Evolutionary conservation across 176 grass and related monocot genomes (phyloP).

Genomic region (Metroxylon sagu): DNA sequence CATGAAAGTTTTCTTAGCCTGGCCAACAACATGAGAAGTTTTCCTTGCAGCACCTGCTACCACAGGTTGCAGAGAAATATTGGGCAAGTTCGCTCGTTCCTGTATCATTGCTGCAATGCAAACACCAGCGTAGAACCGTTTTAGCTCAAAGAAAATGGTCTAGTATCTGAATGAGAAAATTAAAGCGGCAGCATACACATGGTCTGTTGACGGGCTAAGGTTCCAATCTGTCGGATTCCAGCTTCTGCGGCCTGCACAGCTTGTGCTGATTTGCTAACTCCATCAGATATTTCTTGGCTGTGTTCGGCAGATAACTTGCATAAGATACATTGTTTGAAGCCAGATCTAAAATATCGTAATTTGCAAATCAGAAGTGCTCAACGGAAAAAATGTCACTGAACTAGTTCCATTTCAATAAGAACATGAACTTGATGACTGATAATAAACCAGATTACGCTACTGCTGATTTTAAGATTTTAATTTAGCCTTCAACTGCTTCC

Average conservation of each 20-base stretch:
- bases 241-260: conserved; percentile 51
- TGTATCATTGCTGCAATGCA: conserved; percentile 45
- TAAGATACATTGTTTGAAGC: not conserved
- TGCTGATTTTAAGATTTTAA: no score
- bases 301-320: conserved; percentile 5
- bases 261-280: conserved; percentile 61
- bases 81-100: conserved; percentile 45
- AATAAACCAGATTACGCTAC: no score
- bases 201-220: conserved; percentile 40
- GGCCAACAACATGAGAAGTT: conserved; percentile 31
- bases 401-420: no score
- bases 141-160: not conserved
- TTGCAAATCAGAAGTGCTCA: no score
- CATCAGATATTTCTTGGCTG: conserved; percentile 60
- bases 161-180: no score
- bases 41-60: conserved; percentile 36
- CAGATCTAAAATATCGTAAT: no score
- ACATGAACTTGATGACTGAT: no score
- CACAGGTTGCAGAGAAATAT: conserved; percentile 33
- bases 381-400: no score
- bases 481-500: no score
- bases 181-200: conserved; percentile 34
- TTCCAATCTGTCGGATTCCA: conserved; percentile 55
- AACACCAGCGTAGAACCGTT: not conserved
- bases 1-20: conserved; percentile 26